Base-by-base conservation (phyloP, 2,329 filamentous ascomycete genomes). In the Exophiala alcalophila region DNA sequence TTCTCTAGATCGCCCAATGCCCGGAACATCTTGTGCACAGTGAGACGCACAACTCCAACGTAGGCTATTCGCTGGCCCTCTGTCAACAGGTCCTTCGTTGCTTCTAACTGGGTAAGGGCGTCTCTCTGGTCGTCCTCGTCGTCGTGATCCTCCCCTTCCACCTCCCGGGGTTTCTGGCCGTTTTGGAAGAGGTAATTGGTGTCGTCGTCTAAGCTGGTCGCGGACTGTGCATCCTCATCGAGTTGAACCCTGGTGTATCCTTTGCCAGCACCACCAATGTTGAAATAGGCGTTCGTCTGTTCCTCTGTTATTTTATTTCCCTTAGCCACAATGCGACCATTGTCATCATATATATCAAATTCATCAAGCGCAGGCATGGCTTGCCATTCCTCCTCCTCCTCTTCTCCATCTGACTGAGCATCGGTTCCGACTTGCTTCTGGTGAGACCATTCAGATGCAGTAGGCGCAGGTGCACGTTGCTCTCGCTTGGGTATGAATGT, bases 61-160 rank as follows among this genome's bases (percentile, higher is more conserved):
- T 98, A 98, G 4, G 92, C 92, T 53, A 98, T 89, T 56, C 88
- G 82, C 66, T 98, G 92, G 9, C 90, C 89, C 63, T 98, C 92
- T 2, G 91, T 98, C 40, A 98, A 73, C 11, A 98, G 76, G 54
- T 94, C 85, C 64, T 98, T 98, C 24, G 92, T 98, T 6, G 92
- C 86, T 65, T 97, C 85, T 74, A 98, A 84, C 64, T 98, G 92
- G 34, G 84, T 83, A 27, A 94, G 68, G 4, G 90, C 81, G 65
- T 97, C 92, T 39, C 90, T 79, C 46, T 86, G 81, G 40, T 92
- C 87, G 16, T 94, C 90, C 16, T 90, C 86, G 36, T 82, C 78
- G 25, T 71, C 57, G n/a, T n/a, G n/a, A 4, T 77, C 70, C 7
- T 77, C 75, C 2, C 81, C 83, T 75, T 72, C 58, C 3, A 77